Base-by-base conservation (phyloP, 495 filamentous ascomycete species). In the Aspergillus wentii region DNA sequence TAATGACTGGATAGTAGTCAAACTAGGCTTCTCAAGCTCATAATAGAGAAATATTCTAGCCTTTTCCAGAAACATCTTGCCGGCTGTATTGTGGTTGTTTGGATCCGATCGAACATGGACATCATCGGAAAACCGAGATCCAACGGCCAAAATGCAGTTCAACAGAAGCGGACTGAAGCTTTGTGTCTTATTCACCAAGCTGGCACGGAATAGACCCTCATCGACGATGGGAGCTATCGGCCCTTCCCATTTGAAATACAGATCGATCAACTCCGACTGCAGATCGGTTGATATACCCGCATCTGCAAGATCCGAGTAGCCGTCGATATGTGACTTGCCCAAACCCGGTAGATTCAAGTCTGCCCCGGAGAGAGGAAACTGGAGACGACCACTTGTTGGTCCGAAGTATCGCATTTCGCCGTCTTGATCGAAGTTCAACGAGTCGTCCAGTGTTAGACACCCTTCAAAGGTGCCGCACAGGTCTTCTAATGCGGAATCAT, bases 181-280 rank as follows among this genome's bases (percentile, higher is more conserved):
- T 71, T 30, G 64, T 46, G 30, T 72, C 52, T 10, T 77, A 72
- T n/a, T 52, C 56, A 4, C 51, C 48, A 85, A 79, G 51, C 88
- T 85, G 16, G 71, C 61, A 38, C 84, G 57, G 49, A 94, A 91
- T 36, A 84, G 73, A 31, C 80, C 77, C 35, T 87, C 81, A 38
- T 79, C 80, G 26, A 94, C 72, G 3, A 85, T 69, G 5, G 79
- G 76, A 49, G 83, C 80, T 35, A 78, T 83, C 2, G 85, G 83
- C 46, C 89, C 85, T 48, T 85, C 80, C 86, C 86, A 92, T 50
- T 75, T 78, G 40, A 94, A 91, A 59, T 86, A 91, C 11, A 90
- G 61, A 10, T 52, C 43, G 6, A 65, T 37, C 22, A 65, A n/a
- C n/a, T n/a, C n/a, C n/a, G n/a, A n/a, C n/a, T n/a, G n/a, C n/a